phyloP scores from a whole-genome alignment of 1,284 basidiomycete species.

The Apiotrichum sp. region DNA sequence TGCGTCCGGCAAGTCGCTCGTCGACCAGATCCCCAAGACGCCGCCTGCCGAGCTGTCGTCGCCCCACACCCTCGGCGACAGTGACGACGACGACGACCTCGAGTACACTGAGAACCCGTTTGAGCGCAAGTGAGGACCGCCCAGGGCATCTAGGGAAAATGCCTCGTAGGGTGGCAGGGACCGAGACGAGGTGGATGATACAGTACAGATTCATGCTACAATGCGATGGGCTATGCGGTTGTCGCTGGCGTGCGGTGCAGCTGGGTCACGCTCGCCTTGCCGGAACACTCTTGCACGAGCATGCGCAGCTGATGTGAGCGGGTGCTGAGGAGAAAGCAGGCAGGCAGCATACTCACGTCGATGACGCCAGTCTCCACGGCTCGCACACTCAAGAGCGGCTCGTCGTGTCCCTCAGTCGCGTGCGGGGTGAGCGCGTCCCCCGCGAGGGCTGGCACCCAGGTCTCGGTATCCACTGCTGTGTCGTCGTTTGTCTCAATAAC shows the following conservation, averaged over 20 bases:
- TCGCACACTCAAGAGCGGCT: slow-evolving; percentile 55
- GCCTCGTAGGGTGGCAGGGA: too few species aligned
- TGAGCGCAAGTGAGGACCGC: slow-evolving; percentile 25
- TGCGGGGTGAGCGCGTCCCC: slow-evolving; percentile 21
- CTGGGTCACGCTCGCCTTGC: slow-evolving; percentile 23
- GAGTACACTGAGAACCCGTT: slow-evolving; percentile 47
- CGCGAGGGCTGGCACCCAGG: slow-evolving; percentile 47
- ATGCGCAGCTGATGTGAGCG: slow-evolving; percentile 32
- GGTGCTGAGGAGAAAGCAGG: too few species aligned
- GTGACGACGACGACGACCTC: slow-evolving; percentile 42
- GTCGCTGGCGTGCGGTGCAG: too few species aligned
- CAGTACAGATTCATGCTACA: too few species aligned
- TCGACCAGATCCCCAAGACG: slow-evolving; percentile 38
- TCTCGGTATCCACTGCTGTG: neutral
- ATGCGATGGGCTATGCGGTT: too few species aligned
- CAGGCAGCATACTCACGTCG: slow-evolving; percentile 56
- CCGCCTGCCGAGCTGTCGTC: slow-evolving; percentile 27
- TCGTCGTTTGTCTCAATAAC: too few species aligned
- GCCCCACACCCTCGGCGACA: slow-evolving; percentile 35
- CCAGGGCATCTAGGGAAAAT: too few species aligned
- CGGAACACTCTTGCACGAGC: slow-evolving; percentile 42
- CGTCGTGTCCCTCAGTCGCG: slow-evolving; percentile 15
- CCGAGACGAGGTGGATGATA: too few species aligned
- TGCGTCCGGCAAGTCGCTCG: slow-evolving; percentile 15
- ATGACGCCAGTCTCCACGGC: slow-evolving; percentile 80